Base-by-base conservation (phyloP, 2,329 filamentous ascomycete genomes). In the Colletotrichum spaethianum region DNA sequence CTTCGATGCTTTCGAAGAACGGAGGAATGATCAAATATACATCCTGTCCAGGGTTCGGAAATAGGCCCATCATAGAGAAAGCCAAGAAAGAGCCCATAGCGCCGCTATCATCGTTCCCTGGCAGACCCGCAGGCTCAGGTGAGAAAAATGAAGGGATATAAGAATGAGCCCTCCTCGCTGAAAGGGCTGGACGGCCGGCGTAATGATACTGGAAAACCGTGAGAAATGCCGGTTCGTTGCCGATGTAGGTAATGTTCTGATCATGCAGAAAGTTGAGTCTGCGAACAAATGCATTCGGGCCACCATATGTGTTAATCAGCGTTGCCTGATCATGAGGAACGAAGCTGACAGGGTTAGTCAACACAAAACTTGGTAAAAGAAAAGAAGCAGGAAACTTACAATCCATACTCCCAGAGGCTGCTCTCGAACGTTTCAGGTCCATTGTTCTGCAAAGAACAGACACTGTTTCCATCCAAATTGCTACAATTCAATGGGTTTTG, bases 341-440 rank as follows among this genome's bases (percentile, higher is more conserved):
- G 70, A 86, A 89, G 75, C 83, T 85, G 46, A 6, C 2, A 12
- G 12, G 26, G 48, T 67, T 28, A 70, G 56, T 59, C 2, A 44
- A 16, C n/a, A 1, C 2, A 52, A 14, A 3, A 23, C 11, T n/a
- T 16, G 14, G 9, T 2, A 18, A 26, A 7, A 12, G 0, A 2
- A 16, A 46, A 4, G n/a, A 14, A 1, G 16, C 14, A 3, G 4
- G 20, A 20, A 18, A 82, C 86, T 75, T 77, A 89, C 86, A 93
- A 94, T 20, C 89, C 89, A 77, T 94, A 94, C 67, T 94, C 88
- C 93, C 93, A 95, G 1, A 89, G 84, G 72, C 89, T 91, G 53
- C 89, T 91, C 79, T 95, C 93, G 75, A 93, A 94, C 0, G 92
- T 94, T 80, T 94, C 93, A 8, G 88, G 86, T 0, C 88, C 91